phyloP scores from a whole-genome alignment of 2,329 filamentous ascomycete species.

The Colletotrichum gloeosporioides region DNA sequence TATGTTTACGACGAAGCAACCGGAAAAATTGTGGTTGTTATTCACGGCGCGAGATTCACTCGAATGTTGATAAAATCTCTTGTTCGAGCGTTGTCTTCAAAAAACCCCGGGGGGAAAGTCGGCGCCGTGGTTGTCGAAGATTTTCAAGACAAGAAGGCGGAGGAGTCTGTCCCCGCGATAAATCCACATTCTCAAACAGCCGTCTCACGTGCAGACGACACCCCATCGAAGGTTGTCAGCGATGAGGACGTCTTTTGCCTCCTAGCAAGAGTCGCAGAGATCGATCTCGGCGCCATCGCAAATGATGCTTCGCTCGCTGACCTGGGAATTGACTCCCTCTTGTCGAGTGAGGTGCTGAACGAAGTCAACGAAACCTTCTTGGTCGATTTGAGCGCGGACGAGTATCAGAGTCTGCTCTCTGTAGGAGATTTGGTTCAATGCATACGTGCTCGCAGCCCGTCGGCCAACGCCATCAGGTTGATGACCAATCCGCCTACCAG shows the following conservation, averaged over 20 bases:
- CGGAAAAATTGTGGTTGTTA: background rate
- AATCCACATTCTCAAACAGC: background rate
- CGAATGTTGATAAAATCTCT: background rate
- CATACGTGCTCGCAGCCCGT: background rate
- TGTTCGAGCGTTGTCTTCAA: background rate
- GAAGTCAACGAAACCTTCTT: background rate
- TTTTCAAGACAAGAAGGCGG: background rate
- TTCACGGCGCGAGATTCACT: background rate
- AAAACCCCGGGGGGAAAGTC: background rate
- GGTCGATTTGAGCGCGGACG: background rate
- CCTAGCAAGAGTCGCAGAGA: background rate
- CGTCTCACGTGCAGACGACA: background rate
- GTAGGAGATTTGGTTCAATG: background rate
- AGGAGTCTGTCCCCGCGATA: background rate
- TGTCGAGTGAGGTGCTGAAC: background rate
- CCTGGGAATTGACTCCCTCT: background rate
- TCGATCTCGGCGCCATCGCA: background rate
- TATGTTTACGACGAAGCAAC: background rate
- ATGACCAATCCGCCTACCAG: background rate
- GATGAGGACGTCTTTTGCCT: background rate
- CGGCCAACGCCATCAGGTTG: background rate
- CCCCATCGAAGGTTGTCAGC: background rate
- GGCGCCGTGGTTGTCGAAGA: background rate
- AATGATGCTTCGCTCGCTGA: background rate
- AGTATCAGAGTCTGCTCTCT: background rate